Evolutionary conservation across 1,284 basidiomycete species (phyloP), one percentile per base, ranked within the genome.

Genomic region (Microbotryomycetes sp.): DNA sequence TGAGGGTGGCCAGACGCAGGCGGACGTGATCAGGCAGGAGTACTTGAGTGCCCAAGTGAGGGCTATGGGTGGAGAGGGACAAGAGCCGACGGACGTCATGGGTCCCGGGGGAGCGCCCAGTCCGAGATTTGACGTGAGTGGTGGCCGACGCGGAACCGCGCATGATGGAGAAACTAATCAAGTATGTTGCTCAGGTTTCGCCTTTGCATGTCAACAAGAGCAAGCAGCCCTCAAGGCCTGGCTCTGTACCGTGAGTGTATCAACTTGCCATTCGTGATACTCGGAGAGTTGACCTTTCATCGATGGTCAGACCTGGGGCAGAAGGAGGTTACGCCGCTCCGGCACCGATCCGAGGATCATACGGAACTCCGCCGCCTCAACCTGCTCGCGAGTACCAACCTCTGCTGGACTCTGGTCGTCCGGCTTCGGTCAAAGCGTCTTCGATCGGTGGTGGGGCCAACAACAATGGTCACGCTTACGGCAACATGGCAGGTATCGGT

Each of bases 191-290:
- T 7, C 7, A 31, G 29, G 11, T 18, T 3, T 9, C 21, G 46
- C 62, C 62, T 47, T 24, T 64, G 21, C 59, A 57, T 27, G 62
- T 64, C 24, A 56, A 58, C 50, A 55, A 58, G 56, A 29, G 30
- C 21, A 4, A 52, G 28, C 50, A 52, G 24, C 16, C 56, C 6
- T 28, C 5, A 0, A 23, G 58, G 50, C 54, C 54, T 45, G 58
- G 58, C 13, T 50, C 58, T 2, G 5, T 64, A 26, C 58, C 58
- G 58, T 64, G 41, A 51, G 58, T 55, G 29, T 4, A 9, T 16
- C 30, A 5, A 16, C 16, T 26, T 30, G 3, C 29, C 28, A 26
- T 28, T 13, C n/a, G n/a, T n/a, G n/a, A n/a, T n/a, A n/a, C n/a
- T n/a, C n/a, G n/a, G n/a, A 6, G 26, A 11, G 9, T 28, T 52